Base-by-base conservation (phyloP, 768 basidiomycete species). In the Megacollybia marginata region DNA sequence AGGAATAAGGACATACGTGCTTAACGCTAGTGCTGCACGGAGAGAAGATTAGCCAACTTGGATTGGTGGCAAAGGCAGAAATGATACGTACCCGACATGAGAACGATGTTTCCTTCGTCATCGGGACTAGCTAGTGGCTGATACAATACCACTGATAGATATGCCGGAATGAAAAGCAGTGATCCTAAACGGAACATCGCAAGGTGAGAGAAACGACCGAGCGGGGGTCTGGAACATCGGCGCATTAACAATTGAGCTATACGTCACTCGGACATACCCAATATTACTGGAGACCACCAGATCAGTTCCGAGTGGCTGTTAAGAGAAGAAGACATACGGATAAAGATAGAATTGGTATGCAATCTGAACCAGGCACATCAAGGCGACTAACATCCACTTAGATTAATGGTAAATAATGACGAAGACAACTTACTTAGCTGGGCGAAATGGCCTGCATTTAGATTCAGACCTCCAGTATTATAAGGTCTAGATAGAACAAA, bases 361-460 rank as follows among this genome's bases (percentile, higher is more conserved):
- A 47, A 96, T 88, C 64, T 94, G 92, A 53, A 83, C 88, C n/a
- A 92, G 73, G 65, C 91, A 94, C 93, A 96, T 95, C 49, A 95
- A 58, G 6, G 89, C 90, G 62, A 89, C 89, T 92, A 55, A 13
- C n/a, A 49, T 19, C 9, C 36, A 10, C 31, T n/a, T 28, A 38
- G 48, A 42, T 53, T 54, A n/a, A 19, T 45, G n/a, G 18, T 54
- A 28, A 56, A 43, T 18, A 33, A 16, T 38, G 32, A 38, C 6
- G 13, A 46, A 23, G 12, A n/a, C 4, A 34, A 69, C 79, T 47
- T 52, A 91, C 86, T 93, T 15, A 97, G 77, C 62, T 92, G 83
- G 2, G 94, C 91, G 67, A 94, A 99, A 66, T 96, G 82, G 1
- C 86, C 88, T 0, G 96, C 90, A 59, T 85, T 87, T 48, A 99